phyloP scores from a whole-genome alignment of 2,329 filamentous ascomycete genomes.

The Coniochaeta sp. region DNA sequence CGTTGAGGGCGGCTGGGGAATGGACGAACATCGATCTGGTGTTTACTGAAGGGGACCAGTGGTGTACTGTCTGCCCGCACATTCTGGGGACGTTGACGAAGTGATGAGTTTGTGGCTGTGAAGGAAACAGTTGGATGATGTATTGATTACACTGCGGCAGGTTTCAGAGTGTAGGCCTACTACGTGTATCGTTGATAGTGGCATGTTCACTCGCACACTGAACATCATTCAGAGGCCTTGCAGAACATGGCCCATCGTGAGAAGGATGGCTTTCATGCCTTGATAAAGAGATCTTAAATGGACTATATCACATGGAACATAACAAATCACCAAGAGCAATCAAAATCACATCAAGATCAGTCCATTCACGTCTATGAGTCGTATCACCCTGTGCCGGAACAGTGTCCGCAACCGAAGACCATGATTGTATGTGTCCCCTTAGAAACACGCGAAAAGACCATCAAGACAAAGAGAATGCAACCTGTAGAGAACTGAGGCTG shows the following conservation, averaged over 20 bases:
- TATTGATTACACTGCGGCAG: too few species aligned
- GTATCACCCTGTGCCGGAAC: background rate
- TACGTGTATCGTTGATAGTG: too few species aligned
- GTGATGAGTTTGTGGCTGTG: conserved; percentile 22
- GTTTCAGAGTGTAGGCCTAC: too few species aligned
- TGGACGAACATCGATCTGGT: conserved; percentile 44
- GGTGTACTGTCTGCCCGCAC: conserved; percentile 39
- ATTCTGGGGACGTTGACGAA: conserved; percentile 47
- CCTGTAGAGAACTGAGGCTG: background rate
- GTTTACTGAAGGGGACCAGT: conserved; percentile 30
- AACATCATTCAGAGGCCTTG: too few species aligned
- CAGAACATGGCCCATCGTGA: too few species aligned
- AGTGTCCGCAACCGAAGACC: background rate
- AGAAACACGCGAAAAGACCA: background rate
- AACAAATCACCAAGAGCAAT: background rate
- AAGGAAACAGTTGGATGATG: too few species aligned
- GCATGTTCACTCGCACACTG: too few species aligned
- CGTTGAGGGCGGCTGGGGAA: conserved; percentile 38
- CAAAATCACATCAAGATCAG: background rate
- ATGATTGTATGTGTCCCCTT: background rate
- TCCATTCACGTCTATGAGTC: background rate
- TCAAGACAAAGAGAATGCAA: background rate
- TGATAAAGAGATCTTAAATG: too few species aligned
- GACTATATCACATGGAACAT: too few species aligned
- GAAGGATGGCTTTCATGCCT: too few species aligned